A percentile compares a stretch with the other conserved stretches of the same genome.
phyloP scores from a whole-genome alignment of 495 filamentous ascomycete genomes.

The Choiromyces venosus region DNA sequence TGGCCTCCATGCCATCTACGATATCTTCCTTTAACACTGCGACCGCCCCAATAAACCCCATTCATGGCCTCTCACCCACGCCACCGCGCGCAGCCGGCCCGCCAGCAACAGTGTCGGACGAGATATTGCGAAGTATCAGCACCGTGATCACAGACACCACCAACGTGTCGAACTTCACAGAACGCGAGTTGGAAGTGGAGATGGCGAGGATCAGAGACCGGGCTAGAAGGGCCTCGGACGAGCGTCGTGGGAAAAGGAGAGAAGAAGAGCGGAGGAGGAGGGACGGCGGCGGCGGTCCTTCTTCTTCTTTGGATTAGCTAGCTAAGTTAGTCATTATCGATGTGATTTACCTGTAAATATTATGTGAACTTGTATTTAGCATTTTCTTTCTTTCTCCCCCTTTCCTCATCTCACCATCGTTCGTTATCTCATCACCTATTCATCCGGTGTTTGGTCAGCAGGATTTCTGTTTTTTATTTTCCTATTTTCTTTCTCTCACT shows the following conservation, averaged over 20 bases:
- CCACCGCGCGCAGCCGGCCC: slow-evolving; percentile 17
- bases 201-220: slow-evolving; percentile 31
- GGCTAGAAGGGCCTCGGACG: slow-evolving; percentile 24
- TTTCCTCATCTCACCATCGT: neutral
- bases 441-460: neutral
- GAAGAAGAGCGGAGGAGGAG: slow-evolving; percentile 14
- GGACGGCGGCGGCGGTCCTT: neutral
- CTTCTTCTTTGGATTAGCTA: neutral
- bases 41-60: slow-evolving; percentile 5
- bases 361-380: neutral
- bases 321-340: neutral
- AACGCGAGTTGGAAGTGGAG: slow-evolving; percentile 30
- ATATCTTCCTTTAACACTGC: slow-evolving; percentile 34
- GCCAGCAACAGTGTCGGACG: neutral
- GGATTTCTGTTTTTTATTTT: neutral
- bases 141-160: slow-evolving; percentile 15
- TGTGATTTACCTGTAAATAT: neutral
- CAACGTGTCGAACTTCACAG: slow-evolving; percentile 31
- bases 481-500: neutral
- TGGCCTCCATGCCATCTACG: slow-evolving; percentile 33
- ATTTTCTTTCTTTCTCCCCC: neutral
- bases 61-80: slow-evolving; percentile 32
- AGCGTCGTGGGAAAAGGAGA: slow-evolving; percentile 11
- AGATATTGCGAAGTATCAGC: neutral
- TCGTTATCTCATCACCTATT: neutral